These are phyloP conservation scores for Citrus medica DNA, from an alignment of 345 rosid genomes.

Conservation along the genomic window DNA sequence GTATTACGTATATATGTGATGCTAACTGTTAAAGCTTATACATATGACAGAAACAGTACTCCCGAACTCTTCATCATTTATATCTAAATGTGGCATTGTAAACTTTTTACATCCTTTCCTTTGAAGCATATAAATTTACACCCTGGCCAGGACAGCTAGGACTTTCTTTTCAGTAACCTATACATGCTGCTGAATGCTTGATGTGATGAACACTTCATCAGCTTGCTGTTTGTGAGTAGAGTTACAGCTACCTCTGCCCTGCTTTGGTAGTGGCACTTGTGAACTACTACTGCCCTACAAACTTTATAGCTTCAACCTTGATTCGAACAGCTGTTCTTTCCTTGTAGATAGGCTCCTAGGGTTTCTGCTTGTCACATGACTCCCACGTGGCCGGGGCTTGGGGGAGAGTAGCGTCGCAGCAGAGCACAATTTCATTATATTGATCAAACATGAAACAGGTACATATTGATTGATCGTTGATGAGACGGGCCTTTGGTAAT, in stretches of 20 bases:
- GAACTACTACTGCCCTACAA: background rate
- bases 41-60: background rate
- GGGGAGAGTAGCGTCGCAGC: too few species aligned
- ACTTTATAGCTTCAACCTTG: conserved; percentile 2
- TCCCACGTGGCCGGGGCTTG: background rate
- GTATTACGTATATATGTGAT: background rate
- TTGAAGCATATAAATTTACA: background rate
- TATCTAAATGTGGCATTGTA: conserved; percentile 25
- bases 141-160: background rate
- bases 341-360: conserved; percentile 9
- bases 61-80: background rate
- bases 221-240: conserved; percentile 7
- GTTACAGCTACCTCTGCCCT: background rate
- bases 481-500: conserved; percentile 4
- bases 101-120: conserved; percentile 4
- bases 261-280: background rate
- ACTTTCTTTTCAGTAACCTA: background rate
- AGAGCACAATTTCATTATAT: too few species aligned
- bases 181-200: background rate
- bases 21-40: conserved; percentile 18
- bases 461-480: background rate
- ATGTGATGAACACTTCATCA: conserved; percentile 26
- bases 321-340: conserved; percentile 9
- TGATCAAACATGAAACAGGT: too few species aligned
- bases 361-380: conserved; percentile 7